These are phyloP conservation scores for Pythium angustatum DNA, from an alignment of 352 stramenopile genomes.

Conservation along the genomic window DNA sequence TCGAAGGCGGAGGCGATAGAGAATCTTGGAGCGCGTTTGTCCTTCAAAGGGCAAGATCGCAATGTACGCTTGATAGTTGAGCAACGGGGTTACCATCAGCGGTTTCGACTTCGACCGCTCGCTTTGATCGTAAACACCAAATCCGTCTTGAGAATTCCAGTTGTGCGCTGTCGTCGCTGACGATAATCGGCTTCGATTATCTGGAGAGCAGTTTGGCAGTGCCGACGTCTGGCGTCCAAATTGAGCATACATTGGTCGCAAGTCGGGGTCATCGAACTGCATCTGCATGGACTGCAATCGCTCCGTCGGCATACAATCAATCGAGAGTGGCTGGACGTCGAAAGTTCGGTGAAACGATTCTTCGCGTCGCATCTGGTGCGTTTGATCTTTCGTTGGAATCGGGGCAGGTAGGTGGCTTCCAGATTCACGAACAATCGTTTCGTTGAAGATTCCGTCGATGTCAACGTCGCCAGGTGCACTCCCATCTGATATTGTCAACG, in stretches of 20 bases:
- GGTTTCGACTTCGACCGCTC: constrained; percentile 44
- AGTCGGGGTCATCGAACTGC: constrained; percentile 54
- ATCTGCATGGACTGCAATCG: constrained; percentile 69
- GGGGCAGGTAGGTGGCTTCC: background rate
- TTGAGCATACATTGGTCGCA: constrained; percentile 67
- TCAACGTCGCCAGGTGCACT: constrained; percentile 5
- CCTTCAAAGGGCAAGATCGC: constrained; percentile 54
- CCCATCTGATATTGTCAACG: constrained; percentile 50
- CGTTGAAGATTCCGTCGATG: constrained; percentile 29
- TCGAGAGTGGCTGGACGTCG: constrained; percentile 26
- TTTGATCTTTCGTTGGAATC: constrained; percentile 29
- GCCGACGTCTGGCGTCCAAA: constrained; percentile 45
- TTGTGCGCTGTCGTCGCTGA: constrained; percentile 59
- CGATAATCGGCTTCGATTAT: constrained; percentile 65
- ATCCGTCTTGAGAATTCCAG: constrained; percentile 33
- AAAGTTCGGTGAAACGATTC: constrained; percentile 24
- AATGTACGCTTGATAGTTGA: constrained; percentile 79
- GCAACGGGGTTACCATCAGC: constrained; percentile 51
- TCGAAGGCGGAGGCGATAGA: constrained; percentile 70
- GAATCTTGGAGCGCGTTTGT: constrained; percentile 39
- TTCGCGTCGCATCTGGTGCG: constrained; percentile 21
- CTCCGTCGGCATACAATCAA: constrained; percentile 50
- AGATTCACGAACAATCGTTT: background rate
- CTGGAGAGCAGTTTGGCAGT: constrained; percentile 42
- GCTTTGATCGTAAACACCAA: constrained; percentile 31